A percentile compares a stretch with the other conserved stretches of the same genome.
Conservation (phyloP, 176 grass and related monocot species). For the Oryza punctata region DNA sequence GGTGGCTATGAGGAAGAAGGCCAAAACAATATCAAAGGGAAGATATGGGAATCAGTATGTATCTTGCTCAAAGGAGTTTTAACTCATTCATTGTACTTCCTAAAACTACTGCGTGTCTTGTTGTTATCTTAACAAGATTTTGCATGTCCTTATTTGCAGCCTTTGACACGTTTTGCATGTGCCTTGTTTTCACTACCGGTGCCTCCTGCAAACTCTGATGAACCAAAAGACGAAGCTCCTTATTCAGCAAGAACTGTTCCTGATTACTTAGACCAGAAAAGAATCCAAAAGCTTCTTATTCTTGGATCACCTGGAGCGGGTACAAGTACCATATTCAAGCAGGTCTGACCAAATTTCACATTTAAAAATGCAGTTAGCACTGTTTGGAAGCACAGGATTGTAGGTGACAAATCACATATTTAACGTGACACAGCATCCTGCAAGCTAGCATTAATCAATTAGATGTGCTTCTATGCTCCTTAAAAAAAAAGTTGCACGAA, state of each 20-base stretch:
- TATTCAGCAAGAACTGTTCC: slow-evolving; percentile 65
- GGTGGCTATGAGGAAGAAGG: slow-evolving; percentile 97
- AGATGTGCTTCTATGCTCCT: no score
- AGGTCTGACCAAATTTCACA: slow-evolving; percentile 48
- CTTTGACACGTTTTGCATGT: slow-evolving; percentile 70
- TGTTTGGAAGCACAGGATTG: background rate
- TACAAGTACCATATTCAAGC: slow-evolving; percentile 96
- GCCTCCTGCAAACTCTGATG: slow-evolving; percentile 54
- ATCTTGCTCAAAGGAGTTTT: slow-evolving; percentile 18
- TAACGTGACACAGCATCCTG: background rate
- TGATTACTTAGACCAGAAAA: slow-evolving; percentile 84
- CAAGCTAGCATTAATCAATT: slow-evolving; percentile 9
- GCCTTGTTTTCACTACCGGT: slow-evolving; percentile 81
- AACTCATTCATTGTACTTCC: background rate
- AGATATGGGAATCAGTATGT: slow-evolving; percentile 87
- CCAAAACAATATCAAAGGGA: slow-evolving; percentile 97
- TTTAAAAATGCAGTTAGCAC: background rate
- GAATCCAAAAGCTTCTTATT: slow-evolving; percentile 84
- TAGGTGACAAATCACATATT: background rate
- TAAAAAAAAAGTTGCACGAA: no score
- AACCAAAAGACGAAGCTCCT: slow-evolving; percentile 51
- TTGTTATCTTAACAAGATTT: slow-evolving; percentile 19
- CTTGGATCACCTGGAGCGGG: slow-evolving; percentile 83
- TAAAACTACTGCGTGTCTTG: background rate
- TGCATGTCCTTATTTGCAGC: slow-evolving; percentile 39